phyloP scores from a whole-genome alignment of 108 stramenopile species.

The Skeletonema costatum region DNA sequence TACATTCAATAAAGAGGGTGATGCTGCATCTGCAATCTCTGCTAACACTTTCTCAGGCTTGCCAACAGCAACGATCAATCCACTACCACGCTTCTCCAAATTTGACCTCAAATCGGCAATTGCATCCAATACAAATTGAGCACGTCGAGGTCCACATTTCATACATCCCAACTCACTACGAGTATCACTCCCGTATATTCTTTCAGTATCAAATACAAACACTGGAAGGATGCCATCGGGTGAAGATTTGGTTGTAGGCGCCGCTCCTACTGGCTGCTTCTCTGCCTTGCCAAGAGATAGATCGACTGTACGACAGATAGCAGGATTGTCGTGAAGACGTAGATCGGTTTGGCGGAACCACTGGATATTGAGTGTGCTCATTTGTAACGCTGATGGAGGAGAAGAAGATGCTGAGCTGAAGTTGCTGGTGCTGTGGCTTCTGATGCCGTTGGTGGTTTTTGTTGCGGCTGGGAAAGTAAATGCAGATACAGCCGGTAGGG shows the following conservation, averaged over 20 bases:
- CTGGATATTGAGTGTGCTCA: constrained; percentile 46
- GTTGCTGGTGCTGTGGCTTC: not conserved
- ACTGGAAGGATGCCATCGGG: constrained; percentile 62
- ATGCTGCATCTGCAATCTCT: constrained; percentile 13
- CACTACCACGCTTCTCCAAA: constrained; percentile 60
- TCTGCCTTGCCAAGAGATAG: constrained; percentile 8
- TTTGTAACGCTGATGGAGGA: constrained; percentile 19
- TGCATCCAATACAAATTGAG: constrained; percentile 77
- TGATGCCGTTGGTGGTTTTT: not conserved
- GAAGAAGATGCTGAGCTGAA: not conserved
- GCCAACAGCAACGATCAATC: constrained; percentile 67
- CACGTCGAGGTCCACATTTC: constrained; percentile 78
- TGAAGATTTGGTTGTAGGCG: constrained; percentile 1
- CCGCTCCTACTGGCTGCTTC: constrained; percentile 3
- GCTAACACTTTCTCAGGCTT: constrained; percentile 70
- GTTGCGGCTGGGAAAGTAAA: not conserved
- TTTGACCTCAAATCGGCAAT: constrained; percentile 65
- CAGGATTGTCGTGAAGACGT: constrained; percentile 85
- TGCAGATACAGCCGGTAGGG: constrained; percentile 1
- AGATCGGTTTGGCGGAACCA: constrained; percentile 81
- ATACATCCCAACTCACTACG: constrained; percentile 49
- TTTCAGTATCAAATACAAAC: constrained; percentile 74
- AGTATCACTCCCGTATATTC: constrained; percentile 63
- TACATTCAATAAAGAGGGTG: constrained; percentile 5
- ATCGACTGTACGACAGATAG: constrained; percentile 50